Evolutionary conservation across 169 alveolate species (phyloP).

Genomic region (Cryptosporidium viatorum): DNA sequence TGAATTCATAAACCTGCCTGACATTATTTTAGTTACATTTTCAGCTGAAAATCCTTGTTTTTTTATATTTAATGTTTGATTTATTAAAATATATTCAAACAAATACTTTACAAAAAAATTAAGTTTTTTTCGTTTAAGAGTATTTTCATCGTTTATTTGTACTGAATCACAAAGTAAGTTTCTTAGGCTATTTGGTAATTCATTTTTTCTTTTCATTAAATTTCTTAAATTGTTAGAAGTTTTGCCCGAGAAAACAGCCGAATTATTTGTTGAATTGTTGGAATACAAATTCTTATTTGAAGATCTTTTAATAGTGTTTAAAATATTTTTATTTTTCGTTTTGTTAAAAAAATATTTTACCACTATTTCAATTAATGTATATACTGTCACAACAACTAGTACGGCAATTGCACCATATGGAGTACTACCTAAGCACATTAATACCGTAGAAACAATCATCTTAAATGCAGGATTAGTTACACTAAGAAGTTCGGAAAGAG

Average conservation of each 20-base stretch:
- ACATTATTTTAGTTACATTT: constrained; percentile 1
- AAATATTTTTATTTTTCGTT: constrained; percentile 39
- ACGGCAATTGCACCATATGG: constrained; percentile 75
- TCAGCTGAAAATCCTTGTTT: constrained; percentile 1
- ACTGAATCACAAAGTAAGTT: background rate
- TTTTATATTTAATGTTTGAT: background rate
- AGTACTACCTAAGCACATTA: constrained; percentile 66
- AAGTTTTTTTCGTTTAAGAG: background rate
- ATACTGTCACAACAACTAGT: constrained; percentile 56
- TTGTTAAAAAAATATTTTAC: constrained; percentile 33
- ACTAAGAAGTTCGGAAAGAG: constrained; percentile 21
- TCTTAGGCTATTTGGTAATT: background rate
- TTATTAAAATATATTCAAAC: background rate
- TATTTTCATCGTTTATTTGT: background rate
- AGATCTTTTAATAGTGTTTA: constrained; percentile 3
- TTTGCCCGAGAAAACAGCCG: background rate
- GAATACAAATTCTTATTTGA: background rate
- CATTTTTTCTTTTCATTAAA: background rate
- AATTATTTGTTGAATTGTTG: background rate
- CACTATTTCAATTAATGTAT: constrained; percentile 61
- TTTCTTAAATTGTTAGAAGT: background rate
- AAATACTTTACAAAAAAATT: background rate
- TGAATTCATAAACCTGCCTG: background rate
- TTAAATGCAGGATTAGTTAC: constrained; percentile 64
- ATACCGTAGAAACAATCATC: constrained; percentile 55